Evolutionary conservation across 345 rosid genomes (phyloP).

Genomic region (Euphorbia pulcherrima): DNA sequence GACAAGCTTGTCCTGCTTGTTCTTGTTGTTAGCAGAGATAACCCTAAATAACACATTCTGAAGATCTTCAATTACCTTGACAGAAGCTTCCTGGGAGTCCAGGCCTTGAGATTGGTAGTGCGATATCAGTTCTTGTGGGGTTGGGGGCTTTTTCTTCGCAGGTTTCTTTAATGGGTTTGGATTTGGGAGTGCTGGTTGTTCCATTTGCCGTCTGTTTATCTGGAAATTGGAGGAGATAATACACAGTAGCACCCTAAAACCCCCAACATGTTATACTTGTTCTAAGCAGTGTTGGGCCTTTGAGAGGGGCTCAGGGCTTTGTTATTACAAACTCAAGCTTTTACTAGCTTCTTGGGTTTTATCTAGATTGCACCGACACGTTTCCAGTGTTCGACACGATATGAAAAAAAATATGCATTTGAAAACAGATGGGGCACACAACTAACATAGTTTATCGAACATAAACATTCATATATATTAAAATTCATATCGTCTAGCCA

Average conservation of each 20-base stretch:
- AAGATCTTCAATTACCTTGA: constrained; percentile 79
- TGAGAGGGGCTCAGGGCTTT: background rate
- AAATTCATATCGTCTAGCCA: too few species aligned
- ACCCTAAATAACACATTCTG: constrained; percentile 62
- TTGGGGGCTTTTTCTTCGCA: constrained; percentile 41
- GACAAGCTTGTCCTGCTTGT: constrained; percentile 40
- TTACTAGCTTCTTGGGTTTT: too few species aligned
- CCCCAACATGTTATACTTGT: background rate
- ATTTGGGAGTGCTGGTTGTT: constrained; percentile 35
- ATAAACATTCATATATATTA: too few species aligned
- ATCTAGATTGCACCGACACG: too few species aligned
- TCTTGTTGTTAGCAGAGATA: constrained; percentile 39
- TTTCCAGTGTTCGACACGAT: too few species aligned
- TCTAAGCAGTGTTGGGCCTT: background rate
- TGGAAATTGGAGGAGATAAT: background rate
- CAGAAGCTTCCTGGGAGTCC: constrained; percentile 64
- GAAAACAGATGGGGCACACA: too few species aligned
- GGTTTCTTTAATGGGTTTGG: constrained; percentile 20
- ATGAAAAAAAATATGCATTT: too few species aligned
- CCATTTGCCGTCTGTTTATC: constrained; percentile 29
- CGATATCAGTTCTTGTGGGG: constrained; percentile 68
- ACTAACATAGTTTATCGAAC: too few species aligned
- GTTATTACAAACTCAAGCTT: too few species aligned
- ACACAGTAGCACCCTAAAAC: background rate
- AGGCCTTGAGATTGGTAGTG: constrained; percentile 74